Evolutionary conservation across 2,329 filamentous ascomycete genomes (phyloP).

Genomic region (Sphaerostilbella broomeana): DNA sequence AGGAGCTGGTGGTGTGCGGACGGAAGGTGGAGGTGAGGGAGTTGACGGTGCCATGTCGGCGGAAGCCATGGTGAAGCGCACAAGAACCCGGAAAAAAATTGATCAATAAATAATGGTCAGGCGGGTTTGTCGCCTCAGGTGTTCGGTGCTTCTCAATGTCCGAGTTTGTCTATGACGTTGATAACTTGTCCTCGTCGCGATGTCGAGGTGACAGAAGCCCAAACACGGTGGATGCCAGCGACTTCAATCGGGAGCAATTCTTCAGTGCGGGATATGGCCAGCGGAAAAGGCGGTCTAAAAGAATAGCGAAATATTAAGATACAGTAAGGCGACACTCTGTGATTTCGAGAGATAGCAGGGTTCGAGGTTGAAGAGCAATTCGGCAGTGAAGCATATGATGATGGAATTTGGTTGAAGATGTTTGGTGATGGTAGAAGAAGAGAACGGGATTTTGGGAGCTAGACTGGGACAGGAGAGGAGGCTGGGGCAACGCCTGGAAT

Average conservation of each 20-base stretch:
- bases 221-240: constrained; percentile 11
- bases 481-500: constrained; percentile 18
- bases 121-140: constrained; percentile 15
- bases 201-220: constrained; percentile 16
- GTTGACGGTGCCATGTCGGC: constrained; percentile 38
- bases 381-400: constrained; percentile 6
- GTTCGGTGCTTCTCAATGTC: no score
- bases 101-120: no score
- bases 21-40: constrained; percentile 51
- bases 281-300: constrained; percentile 11
- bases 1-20: constrained; percentile 64
- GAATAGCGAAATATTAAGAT: constrained; percentile 4
- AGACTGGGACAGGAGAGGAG: constrained; percentile 17
- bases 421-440: constrained; percentile 18
- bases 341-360: constrained; percentile 1
- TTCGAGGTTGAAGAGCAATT: constrained; percentile 7
- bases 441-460: constrained; percentile 14
- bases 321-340: constrained; percentile 3
- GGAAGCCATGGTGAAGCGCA: constrained; percentile 22
- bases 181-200: no score
- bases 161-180: no score
- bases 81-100: constrained; percentile 3
- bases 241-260: constrained; percentile 14
- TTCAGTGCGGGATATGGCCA: no score
- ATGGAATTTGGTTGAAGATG: constrained; percentile 13